Evolutionary conservation across 768 basidiomycete genomes (phyloP).

Genomic region (Agrocybe praecox): DNA sequence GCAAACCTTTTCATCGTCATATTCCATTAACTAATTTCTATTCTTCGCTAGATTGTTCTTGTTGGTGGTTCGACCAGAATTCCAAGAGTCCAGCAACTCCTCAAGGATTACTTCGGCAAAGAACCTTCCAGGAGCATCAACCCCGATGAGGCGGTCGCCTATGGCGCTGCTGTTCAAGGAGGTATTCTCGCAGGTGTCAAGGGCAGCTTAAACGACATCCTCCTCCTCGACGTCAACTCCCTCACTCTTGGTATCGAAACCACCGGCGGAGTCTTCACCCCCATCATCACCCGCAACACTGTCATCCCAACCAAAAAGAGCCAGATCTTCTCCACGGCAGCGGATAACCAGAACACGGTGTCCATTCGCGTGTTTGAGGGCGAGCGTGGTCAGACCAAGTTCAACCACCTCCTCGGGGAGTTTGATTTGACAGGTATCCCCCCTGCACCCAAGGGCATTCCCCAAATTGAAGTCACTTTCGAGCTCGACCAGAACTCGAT

Average conservation of each 20-base stretch:
- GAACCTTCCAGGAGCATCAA: conserved; percentile 69
- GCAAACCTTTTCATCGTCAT: neutral
- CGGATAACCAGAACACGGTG: conserved; percentile 88
- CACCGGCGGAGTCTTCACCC: conserved; percentile 63
- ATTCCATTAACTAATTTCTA: neutral
- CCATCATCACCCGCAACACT: conserved; percentile 50
- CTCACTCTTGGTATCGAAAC: conserved; percentile 66
- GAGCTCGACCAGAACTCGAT: conserved; percentile 88
- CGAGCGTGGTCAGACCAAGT: conserved; percentile 85
- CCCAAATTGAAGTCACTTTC: conserved; percentile 91
- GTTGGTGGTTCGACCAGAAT: conserved; percentile 74
- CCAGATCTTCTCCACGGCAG: conserved; percentile 80
- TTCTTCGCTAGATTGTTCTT: conserved; percentile 38
- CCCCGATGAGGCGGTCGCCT: conserved; percentile 76
- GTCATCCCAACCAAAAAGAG: conserved; percentile 55
- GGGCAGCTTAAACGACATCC: conserved; percentile 49
- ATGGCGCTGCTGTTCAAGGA: conserved; percentile 73
- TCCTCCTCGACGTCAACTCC: conserved; percentile 59
- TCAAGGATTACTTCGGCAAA: conserved; percentile 70
- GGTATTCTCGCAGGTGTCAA: conserved; percentile 65
- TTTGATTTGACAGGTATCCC: conserved; percentile 92
- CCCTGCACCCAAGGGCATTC: conserved; percentile 86
- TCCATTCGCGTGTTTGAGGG: conserved; percentile 91
- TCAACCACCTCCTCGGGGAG: conserved; percentile 89
- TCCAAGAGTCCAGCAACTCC: conserved; percentile 66